Base-by-base conservation (phyloP, 305 asterid species). In the Fraxinus greggii region DNA sequence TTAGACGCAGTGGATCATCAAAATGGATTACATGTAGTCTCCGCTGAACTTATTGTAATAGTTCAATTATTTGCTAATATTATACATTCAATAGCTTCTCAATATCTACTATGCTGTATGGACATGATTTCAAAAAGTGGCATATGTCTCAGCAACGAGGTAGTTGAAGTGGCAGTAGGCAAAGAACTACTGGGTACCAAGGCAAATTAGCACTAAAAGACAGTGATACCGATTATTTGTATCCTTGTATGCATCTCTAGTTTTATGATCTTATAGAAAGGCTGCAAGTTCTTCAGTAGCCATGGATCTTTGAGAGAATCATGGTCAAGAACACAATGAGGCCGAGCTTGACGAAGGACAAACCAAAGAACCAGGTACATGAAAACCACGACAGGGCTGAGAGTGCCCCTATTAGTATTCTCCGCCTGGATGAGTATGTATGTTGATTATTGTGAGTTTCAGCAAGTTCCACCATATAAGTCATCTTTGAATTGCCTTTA, bases 351-450 rank as follows among this genome's bases (percentile, higher is more conserved):
- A 69, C 73, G 28, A 73, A 76, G 24, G 92, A 85, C 35, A 87
- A 75, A 70, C 83, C 85, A 12, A 86, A 88, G 86, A 88, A 81
- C 87, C 89, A 82, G 1, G 91, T 86, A 79, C 86, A 88, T 7
- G 85, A 83, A 70, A 87, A 59, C 1, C 89, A 84, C 1, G 88
- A 65, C 9, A 87, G 8, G 45, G 82, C 79, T 13, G 82, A 85
- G 5, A 86, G 33, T 5, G 31, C 45, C 73, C 80, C 83, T 1
- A 88, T 42, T 48, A 84, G 59, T 78, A 83, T 76, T 7, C 56
- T 86, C 84, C 83, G 35, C 38, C 69, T 76, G 2, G 76, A 78
- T 40, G 80, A 67, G 75, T 67, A 80, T 0, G 75, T 24, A 0
- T 10, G 67, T 59, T 32, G 36, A 76, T 40, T 78, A 87, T 76